Evolutionary conservation across 2,329 filamentous ascomycete species (phyloP).

Genomic region (Cytospora schulzeri): DNA sequence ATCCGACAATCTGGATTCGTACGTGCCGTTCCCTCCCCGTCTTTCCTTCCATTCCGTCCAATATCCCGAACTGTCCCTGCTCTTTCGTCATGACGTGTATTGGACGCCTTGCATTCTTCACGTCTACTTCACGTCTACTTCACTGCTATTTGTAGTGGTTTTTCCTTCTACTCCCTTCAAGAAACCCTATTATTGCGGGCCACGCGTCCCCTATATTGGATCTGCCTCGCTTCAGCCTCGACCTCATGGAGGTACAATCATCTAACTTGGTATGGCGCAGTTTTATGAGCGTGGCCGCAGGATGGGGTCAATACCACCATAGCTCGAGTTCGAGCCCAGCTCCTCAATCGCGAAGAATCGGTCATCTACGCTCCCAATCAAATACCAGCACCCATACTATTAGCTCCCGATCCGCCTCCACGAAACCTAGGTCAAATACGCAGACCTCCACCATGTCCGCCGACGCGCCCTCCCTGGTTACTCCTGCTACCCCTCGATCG

Average conservation of each 20-base stretch:
- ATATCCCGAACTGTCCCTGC: neutral
- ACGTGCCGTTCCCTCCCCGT: conserved; percentile 19
- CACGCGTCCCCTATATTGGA: conserved; percentile 19
- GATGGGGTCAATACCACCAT: conserved; percentile 51
- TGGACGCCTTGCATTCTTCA: neutral
- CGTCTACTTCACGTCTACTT: neutral
- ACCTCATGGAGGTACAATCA: conserved; percentile 25
- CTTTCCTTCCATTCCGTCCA: conserved; percentile 3
- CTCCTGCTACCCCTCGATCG: conserved; percentile 21
- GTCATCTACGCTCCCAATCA: conserved; percentile 56
- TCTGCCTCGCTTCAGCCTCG: conserved; percentile 1
- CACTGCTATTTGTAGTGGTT: neutral
- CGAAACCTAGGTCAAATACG: conserved; percentile 43
- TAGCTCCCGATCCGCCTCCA: conserved; percentile 40
- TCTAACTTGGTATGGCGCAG: conserved; percentile 38
- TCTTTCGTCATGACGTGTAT: neutral
- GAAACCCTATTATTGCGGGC: neutral
- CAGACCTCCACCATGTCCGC: conserved; percentile 43
- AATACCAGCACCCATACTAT: conserved; percentile 48
- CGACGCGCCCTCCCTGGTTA: conserved; percentile 30
- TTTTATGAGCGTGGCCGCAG: conserved; percentile 53
- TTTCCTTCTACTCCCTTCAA: neutral
- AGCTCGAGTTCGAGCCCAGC: conserved; percentile 37
- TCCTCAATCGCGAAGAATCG: conserved; percentile 40
- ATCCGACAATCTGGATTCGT: conserved; percentile 29